Percentiles rank a stretch among this genome's conserved stretches.
These are phyloP conservation scores for Climacium dendroides DNA, from an alignment of 225 moss, liverwort and hornwort genomes.

Conservation along the genomic window DNA sequence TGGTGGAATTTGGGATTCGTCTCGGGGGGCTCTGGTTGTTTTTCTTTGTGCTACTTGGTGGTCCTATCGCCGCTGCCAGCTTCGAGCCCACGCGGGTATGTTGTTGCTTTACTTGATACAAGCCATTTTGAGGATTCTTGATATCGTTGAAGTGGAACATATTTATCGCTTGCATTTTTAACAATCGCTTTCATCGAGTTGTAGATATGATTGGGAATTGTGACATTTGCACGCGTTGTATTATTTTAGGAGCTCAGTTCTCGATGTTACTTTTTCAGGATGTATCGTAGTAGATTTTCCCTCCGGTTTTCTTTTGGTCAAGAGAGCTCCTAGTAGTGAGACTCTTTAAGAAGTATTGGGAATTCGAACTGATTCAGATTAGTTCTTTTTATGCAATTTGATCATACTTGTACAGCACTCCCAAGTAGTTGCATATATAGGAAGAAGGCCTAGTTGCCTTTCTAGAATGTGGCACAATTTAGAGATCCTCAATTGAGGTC, in stretches of 20 bases:
- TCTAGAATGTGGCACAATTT: not conserved
- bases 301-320: not conserved
- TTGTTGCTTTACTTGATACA: not conserved
- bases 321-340: not conserved
- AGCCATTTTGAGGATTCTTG: not conserved
- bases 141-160: not conserved
- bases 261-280: not conserved
- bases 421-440: not conserved
- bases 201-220: not conserved
- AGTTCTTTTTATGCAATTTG: not conserved
- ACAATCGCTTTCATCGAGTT: not conserved
- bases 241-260: not conserved
- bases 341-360: not conserved
- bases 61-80: slow-evolving; percentile 54
- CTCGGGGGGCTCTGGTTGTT: slow-evolving; percentile 42
- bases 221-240: not conserved
- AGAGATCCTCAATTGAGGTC: not conserved
- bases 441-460: not conserved
- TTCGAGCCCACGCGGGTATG: slow-evolving; percentile 53
- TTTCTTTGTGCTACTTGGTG: slow-evolving; percentile 51
- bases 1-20: slow-evolving; percentile 34
- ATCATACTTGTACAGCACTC: not conserved
- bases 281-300: not conserved
- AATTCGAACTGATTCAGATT: not conserved
- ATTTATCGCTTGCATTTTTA: not conserved